Evolutionary conservation across 331 rosid genomes (phyloP), one percentile per base, ranked within the genome.

Genomic region (Malus hybrid): DNA sequence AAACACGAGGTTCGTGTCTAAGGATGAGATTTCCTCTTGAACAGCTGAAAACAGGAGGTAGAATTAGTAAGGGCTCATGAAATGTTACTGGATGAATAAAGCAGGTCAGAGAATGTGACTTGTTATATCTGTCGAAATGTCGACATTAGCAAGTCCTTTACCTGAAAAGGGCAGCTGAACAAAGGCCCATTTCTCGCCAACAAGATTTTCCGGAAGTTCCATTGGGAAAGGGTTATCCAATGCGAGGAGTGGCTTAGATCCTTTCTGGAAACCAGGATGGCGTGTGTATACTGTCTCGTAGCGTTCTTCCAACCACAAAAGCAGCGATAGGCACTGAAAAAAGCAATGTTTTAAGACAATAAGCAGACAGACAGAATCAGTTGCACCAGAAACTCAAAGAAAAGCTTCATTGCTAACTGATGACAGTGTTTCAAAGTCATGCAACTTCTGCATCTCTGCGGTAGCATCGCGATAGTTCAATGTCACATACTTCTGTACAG

Each of bases 171-270:
- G 97, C 77, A 94, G 83, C 67, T 94, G 97, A 59, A 94, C 96
- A 80, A 94, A 94, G 46, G 97, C 96, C 99, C 99, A 94, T 85
- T 65, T 92, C 77, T 92, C 93, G 32, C 99, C 99, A 19, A 86
- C 90, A 39, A 94, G 95, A 77, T 88, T 84, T 15, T 94, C 96
- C 2, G 99, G 99, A 80, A 94, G 97, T 59, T 90, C 87, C 78
- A 89, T 89, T 6, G 99, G 93, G 73, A 94, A 94, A 69, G 96
- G 97, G 80, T 94, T 94, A 64, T 94, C 99, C 63, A 94, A 78
- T 44, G 96, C 86, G 60, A 94, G 88, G 81, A 94, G 91, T 14
- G 97, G 93, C 83, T 83, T 92, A 1, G 90, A 83, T 69, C 96
- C 97, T 84, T 87, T 86, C 73, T 92, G 97, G 80, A 90, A 94